Evolutionary conservation across 306 rosid genomes (phyloP).

Genomic region (Glycyrrhiza uralensis): DNA sequence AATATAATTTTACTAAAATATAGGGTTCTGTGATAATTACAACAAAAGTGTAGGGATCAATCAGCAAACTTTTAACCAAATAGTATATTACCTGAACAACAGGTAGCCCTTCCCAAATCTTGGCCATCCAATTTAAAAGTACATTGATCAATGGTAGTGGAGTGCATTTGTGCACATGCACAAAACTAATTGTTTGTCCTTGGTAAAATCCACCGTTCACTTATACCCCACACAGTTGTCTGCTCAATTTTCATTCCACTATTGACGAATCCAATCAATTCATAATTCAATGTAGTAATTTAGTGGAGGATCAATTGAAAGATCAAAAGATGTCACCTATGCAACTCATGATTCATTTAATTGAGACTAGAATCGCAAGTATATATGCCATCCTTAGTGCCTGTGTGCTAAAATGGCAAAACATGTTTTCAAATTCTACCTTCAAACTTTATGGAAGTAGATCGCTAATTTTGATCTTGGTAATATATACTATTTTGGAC

Average conservation of each 20-base stretch:
- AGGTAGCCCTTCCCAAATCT: no score
- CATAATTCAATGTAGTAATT: neutral
- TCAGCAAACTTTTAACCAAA: no score
- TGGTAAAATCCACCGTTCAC: no score
- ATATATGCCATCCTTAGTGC: neutral
- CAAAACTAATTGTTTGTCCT: no score
- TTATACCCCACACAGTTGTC: constrained; percentile 8
- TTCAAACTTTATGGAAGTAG: neutral
- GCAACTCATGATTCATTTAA: constrained; percentile 18
- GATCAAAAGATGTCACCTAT: constrained; percentile 22
- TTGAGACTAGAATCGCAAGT: neutral
- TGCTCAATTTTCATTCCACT: constrained; percentile 6
- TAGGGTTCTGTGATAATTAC: no score
- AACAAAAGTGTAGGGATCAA: no score
- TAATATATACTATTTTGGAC: no score
- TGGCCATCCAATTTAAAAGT: no score
- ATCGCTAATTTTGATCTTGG: neutral
- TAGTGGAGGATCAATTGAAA: constrained; percentile 11
- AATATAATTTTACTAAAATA: no score
- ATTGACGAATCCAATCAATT: constrained; percentile 24
- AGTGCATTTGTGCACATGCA: no score
- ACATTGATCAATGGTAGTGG: no score
- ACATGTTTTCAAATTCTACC: neutral
- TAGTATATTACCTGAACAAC: no score
- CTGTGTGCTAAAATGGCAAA: neutral